Evolutionary conservation across 1,139 yeast species (phyloP), one percentile per base, ranked within the genome.

Genomic region (Scheffersomyces titani): DNA sequence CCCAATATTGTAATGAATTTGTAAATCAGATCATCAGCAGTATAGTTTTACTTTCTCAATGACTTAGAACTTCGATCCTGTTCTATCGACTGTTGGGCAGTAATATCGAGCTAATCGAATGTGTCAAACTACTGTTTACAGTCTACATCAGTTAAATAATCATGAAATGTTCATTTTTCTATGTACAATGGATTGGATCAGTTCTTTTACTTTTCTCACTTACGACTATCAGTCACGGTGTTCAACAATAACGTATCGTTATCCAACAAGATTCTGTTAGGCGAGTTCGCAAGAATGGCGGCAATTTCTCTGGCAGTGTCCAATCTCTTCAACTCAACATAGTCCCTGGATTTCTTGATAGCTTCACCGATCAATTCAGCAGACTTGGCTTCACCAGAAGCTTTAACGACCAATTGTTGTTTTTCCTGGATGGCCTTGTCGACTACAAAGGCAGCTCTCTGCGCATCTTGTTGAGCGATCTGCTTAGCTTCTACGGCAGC

Each of bases 311-410:
- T 86, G 18, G 99, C 99, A 55, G 99, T 94, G 71, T 93, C 98
- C 72, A 94, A 86, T 77, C 98, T 88, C 83, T 93, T 94, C 75
- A 94, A 85, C 74, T 94, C 99, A 52, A 94, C 97, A 73, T 94
- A 94, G 74, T 94, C 98, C 75, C 84, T 90, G 36, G 96, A 90
- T 77, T 94, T 94, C 81, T 93, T 94, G 73, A 94, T 93, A 55
- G 99, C 99, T 64, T 94, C 99, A 85, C 99, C 99, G 77, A 94
- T 92, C 78, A 94, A 88, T 73, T 93, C 96, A 44, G 99, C 99
- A 57, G 98, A 90, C 71, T 91, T 88, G 63, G 99, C 99, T 77
- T 94, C 99, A 85, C 99, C 99, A 73, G 92, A 90, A 6, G 98
- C 98, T 74, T 90, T 92, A 58, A 94, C 98, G 64, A 94, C 96